Conservation (phyloP, 2,329 filamentous ascomycete species). For the Coccinonectria pachysandricola region DNA sequence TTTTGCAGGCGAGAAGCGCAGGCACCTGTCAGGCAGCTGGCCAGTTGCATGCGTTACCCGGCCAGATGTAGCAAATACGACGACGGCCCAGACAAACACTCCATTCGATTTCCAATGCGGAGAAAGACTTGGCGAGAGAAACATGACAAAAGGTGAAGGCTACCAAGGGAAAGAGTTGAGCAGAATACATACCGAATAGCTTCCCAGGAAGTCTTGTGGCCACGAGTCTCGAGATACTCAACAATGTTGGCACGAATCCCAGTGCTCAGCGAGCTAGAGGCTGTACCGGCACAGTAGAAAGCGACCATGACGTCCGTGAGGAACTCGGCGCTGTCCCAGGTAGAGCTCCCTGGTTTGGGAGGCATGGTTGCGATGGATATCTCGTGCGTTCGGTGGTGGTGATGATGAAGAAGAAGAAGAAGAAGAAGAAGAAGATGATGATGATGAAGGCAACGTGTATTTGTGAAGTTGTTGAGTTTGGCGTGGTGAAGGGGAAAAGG, state of each 20-base stretch:
- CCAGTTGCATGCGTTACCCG: too few species aligned
- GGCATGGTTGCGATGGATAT: constrained; percentile 12
- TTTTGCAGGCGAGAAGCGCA: too few species aligned
- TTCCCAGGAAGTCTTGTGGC: constrained; percentile 32
- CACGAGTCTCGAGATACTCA: constrained; percentile 21
- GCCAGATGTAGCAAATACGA: too few species aligned
- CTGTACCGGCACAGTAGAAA: constrained; percentile 22
- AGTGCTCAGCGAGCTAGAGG: constrained; percentile 17
- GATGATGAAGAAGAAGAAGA: constrained; percentile 1
- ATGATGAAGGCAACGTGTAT: too few species aligned
- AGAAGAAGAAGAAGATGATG: neutral
- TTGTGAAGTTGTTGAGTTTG: too few species aligned
- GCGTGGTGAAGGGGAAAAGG: too few species aligned
- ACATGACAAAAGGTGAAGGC: neutral
- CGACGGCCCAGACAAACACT: too few species aligned
- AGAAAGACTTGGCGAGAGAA: too few species aligned
- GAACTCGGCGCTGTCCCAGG: constrained; percentile 25
- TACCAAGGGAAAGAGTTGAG: constrained; percentile 2
- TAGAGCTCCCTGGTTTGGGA: constrained; percentile 7
- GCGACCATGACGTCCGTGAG: constrained; percentile 24
- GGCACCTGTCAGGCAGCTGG: too few species aligned
- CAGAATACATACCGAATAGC: constrained; percentile 30
- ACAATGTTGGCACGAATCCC: constrained; percentile 22
- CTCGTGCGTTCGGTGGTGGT: neutral
- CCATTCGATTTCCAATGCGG: too few species aligned